Evolutionary conservation across 108 stramenopile species (phyloP).

Genomic region (Pseudonitzschia multiseries): DNA sequence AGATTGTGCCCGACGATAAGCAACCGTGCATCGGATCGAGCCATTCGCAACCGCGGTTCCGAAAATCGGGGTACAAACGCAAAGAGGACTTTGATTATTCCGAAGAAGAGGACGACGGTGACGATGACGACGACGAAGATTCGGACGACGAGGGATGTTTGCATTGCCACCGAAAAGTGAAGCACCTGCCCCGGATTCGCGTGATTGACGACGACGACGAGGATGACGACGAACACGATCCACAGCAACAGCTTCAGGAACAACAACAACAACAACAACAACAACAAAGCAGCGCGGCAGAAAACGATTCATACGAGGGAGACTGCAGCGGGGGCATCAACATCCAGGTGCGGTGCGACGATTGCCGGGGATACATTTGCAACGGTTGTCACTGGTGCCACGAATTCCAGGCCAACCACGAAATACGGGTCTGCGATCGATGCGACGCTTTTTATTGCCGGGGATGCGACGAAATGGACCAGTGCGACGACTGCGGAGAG

Average conservation of each 20-base stretch:
- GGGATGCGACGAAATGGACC: slow-evolving; percentile 91
- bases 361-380: slow-evolving; percentile 87
- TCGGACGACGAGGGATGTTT: slow-evolving; percentile 39
- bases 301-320: not conserved
- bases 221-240: not conserved
- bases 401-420: slow-evolving; percentile 92
- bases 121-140: slow-evolving; percentile 22
- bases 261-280: slow-evolving; percentile 1
- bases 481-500: slow-evolving; percentile 92
- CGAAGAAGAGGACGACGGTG: slow-evolving; percentile 4
- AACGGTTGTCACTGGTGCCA: slow-evolving; percentile 89
- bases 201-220: slow-evolving; percentile 12
- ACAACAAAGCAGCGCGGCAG: no score
- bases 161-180: slow-evolving; percentile 27
- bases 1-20: slow-evolving; percentile 10
- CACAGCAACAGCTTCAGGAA: no score
- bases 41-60: not conserved
- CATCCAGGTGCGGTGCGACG: slow-evolving; percentile 87
- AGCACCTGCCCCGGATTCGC: slow-evolving; percentile 1
- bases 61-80: not conserved
- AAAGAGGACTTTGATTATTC: not conserved
- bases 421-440: slow-evolving; percentile 90
- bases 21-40: not conserved
- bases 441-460: slow-evolving; percentile 91
- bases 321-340: slow-evolving; percentile 11